phyloP scores from a whole-genome alignment of 495 filamentous ascomycete genomes.

The Parachaetomium inaequale region DNA sequence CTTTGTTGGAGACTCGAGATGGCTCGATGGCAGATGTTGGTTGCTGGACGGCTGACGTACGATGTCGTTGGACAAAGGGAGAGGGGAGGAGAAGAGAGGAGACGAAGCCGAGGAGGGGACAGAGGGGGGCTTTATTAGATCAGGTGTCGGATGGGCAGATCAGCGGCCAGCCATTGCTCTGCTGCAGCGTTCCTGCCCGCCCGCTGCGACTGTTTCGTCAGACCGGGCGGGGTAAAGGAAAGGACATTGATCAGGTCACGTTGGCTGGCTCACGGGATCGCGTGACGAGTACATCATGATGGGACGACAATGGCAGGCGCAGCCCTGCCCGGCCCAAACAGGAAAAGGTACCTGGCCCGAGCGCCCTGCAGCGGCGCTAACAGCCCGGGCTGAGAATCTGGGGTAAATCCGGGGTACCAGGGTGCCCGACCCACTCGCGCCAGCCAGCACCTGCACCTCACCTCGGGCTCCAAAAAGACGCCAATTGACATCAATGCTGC shows the following conservation, averaged over 20 bases:
- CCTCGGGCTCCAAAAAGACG: background rate
- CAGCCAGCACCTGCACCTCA: background rate
- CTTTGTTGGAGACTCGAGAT: constrained; percentile 4
- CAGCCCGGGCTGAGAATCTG: constrained; percentile 17
- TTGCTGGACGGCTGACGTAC: background rate
- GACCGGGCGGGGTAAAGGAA: constrained; percentile 39
- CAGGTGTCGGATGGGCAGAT: background rate
- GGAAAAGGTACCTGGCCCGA: constrained; percentile 28
- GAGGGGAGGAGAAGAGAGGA: constrained; percentile 18
- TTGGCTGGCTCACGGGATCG: constrained; percentile 29
- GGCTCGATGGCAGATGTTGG: background rate
- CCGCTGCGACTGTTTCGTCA: constrained; percentile 34
- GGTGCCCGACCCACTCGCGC: constrained; percentile 3
- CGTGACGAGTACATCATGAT: constrained; percentile 40
- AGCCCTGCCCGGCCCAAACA: constrained; percentile 20
- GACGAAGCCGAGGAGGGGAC: constrained; percentile 19
- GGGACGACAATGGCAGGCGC: constrained; percentile 27
- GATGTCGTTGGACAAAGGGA: constrained; percentile 27
- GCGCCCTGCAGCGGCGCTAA: constrained; percentile 26
- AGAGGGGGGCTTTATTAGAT: constrained; percentile 9
- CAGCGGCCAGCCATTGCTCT: background rate
- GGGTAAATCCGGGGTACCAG: constrained; percentile 29
- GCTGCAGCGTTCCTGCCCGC: constrained; percentile 27
- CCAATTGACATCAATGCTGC: background rate
- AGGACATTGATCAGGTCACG: constrained; percentile 34